Conservation (phyloP, 306 rosid species). For the Gleditsia sinensis region DNA sequence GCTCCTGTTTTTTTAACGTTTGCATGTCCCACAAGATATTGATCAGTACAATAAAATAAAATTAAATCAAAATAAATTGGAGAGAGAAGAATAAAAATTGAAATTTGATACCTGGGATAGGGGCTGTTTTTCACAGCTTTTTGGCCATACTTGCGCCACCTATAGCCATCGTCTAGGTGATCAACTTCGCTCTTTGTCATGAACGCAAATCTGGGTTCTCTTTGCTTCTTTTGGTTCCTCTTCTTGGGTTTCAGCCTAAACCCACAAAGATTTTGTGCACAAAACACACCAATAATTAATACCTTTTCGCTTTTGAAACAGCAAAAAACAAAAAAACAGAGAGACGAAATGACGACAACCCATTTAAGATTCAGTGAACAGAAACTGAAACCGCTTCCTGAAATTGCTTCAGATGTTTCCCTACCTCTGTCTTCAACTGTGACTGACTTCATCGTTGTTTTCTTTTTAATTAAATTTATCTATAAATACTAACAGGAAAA, state of each 20-base stretch:
- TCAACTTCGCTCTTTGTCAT: conserved; percentile 91
- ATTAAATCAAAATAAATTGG: background rate
- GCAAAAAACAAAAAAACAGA: background rate
- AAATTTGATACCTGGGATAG: conserved; percentile 67
- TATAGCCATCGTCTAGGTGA: conserved; percentile 83
- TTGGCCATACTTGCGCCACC: conserved; percentile 99
- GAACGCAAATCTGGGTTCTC: conserved; percentile 82
- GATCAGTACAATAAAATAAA: no score
- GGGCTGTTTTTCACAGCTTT: conserved; percentile 96
- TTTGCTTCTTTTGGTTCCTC: conserved; percentile 75
- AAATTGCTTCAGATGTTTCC: background rate
- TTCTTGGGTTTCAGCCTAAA: conserved; percentile 70
- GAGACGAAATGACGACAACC: background rate
- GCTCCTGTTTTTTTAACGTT: conserved; percentile 50
- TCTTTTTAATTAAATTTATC: no score
- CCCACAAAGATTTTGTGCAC: background rate
- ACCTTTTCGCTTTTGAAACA: background rate
- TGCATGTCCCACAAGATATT: conserved; percentile 23
- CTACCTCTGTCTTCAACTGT: conserved; percentile 8
- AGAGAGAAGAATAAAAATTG: background rate
- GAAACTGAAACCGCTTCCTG: background rate
- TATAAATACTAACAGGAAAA: no score
- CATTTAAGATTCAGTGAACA: conserved; percentile 10
- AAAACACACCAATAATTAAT: background rate
- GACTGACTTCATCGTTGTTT: conserved; percentile 17